Evolutionary conservation across 2,329 filamentous ascomycete species (phyloP).

Genomic region (Calycina herbarum): DNA sequence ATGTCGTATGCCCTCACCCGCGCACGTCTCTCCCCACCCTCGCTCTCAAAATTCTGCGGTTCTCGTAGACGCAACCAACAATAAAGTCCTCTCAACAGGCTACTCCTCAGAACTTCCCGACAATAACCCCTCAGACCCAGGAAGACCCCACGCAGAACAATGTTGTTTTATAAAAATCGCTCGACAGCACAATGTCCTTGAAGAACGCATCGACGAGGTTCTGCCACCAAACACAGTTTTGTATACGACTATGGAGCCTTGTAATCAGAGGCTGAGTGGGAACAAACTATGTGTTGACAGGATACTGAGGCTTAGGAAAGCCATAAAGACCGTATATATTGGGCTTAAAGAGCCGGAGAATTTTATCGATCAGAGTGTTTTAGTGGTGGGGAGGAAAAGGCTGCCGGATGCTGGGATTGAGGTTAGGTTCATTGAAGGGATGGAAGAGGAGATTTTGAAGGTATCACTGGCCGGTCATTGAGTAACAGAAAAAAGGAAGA

Average conservation of each 20-base stretch:
- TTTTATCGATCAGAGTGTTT: slow-evolving; percentile 76
- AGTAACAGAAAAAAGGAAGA: neutral
- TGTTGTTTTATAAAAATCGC: slow-evolving; percentile 79
- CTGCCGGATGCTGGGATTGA: slow-evolving; percentile 72
- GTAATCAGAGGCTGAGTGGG: slow-evolving; percentile 70
- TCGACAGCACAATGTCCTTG: slow-evolving; percentile 47
- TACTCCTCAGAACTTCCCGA: slow-evolving; percentile 89
- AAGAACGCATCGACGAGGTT: slow-evolving; percentile 53
- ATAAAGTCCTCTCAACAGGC: slow-evolving; percentile 71
- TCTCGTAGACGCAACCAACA: slow-evolving; percentile 61
- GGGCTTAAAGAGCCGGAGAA: slow-evolving; percentile 87
- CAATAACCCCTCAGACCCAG: slow-evolving; percentile 56
- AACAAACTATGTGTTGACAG: slow-evolving; percentile 78
- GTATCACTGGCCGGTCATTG: slow-evolving; percentile 82
- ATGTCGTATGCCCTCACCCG: slow-evolving; percentile 73
- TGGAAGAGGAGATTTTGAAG: slow-evolving; percentile 77
- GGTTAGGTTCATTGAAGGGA: slow-evolving; percentile 69
- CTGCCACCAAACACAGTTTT: slow-evolving; percentile 59
- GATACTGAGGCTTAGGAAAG: slow-evolving; percentile 58
- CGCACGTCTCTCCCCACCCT: slow-evolving; percentile 74
- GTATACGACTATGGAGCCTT: slow-evolving; percentile 94
- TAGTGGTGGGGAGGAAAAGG: slow-evolving; percentile 60
- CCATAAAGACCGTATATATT: slow-evolving; percentile 76
- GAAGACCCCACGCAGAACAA: slow-evolving; percentile 78
- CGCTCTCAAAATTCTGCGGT: slow-evolving; percentile 93